Evolutionary conservation across 257 asterid genomes (phyloP), one percentile per base, ranked within the genome.

Genomic region (Agastache rugosa): DNA sequence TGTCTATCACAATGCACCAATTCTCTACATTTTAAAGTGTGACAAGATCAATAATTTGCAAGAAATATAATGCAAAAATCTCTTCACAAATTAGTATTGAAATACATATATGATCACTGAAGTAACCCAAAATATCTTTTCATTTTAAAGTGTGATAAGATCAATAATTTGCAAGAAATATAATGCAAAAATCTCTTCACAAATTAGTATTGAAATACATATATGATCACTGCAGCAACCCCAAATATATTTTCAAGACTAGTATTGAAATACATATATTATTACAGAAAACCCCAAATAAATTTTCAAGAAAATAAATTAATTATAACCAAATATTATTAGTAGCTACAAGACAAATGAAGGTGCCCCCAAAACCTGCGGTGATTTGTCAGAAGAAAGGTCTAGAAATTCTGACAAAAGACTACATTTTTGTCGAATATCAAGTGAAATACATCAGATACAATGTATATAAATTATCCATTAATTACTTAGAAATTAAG

Each of bases 311-410:
- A 27, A 50, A 67, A 11, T 66, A 15, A 19, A 23, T 10, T 8
- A 19, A 17, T 17, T 51, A 51, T 50, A 4, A 8, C 15, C 47
- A 47, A 14, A 34, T 61, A 22, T 11, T 8, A 25, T 8, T 9
- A 51, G 15, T 19, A 11, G 17, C 65, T 51, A 55, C 48, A 47
- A 47, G 48, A 50, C 73, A 31, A 55, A 51, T 20, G 44, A 56
- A 16, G 25, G 48, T 19, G 25, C 41, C 48, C 58, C 51, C 53
- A 74, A 63, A 58, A 5, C 16, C 12, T 37, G 56, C 44, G 74
- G 80, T 67, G 83, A 51, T 69, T 27, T 70, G 80, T 77, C 83
- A 71, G 80, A 22, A n/a, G 75, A 55, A 58, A 64, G 12, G 60
- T 68, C 67, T 35, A 75, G 48, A 62, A 51, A 66, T 61, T 31